Conservation (phyloP, 805 yeast genomes). For the Pichia nakasei region DNA sequence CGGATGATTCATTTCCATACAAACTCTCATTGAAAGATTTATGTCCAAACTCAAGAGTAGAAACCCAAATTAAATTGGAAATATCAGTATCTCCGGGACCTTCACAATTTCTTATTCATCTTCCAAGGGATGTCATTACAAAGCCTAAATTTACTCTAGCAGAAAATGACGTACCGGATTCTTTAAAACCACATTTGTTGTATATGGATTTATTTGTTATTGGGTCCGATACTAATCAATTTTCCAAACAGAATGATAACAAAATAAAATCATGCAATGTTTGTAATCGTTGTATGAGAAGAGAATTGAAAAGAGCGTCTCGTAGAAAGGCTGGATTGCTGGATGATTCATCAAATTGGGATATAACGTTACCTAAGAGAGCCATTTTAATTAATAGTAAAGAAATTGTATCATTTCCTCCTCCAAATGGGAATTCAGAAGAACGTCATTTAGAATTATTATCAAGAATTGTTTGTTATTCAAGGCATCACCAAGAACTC, state of each 20-base stretch:
- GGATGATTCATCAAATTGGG: constrained; percentile 72
- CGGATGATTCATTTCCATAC: constrained; percentile 32
- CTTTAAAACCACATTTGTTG: constrained; percentile 45
- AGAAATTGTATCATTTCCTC: constrained; percentile 70
- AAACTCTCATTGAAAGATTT: constrained; percentile 48
- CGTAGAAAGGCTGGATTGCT: constrained; percentile 76
- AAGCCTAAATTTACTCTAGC: constrained; percentile 72
- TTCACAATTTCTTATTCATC: constrained; percentile 57
- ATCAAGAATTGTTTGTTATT: constrained; percentile 87
- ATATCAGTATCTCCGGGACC: constrained; percentile 71
- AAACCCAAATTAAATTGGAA: constrained; percentile 82
- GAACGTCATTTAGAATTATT: constrained; percentile 38
- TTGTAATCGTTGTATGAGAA: constrained; percentile 80
- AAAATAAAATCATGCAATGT: constrained; percentile 49
- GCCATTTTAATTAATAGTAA: constrained; percentile 89
- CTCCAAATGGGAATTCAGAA: constrained; percentile 34
- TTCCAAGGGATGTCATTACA: constrained; percentile 82
- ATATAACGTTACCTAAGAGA: constrained; percentile 61
- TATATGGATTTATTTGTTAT: constrained; percentile 77
- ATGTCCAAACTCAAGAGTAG: constrained; percentile 83
- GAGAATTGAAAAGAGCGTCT: constrained; percentile 91
- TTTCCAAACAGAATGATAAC: constrained; percentile 6
- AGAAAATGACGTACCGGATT: constrained; percentile 37
- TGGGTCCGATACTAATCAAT: constrained; percentile 13
- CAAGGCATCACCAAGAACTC: constrained; percentile 90